Evolutionary conservation across 148 eudicot species (phyloP).

Genomic region (Linanthus parryae): DNA sequence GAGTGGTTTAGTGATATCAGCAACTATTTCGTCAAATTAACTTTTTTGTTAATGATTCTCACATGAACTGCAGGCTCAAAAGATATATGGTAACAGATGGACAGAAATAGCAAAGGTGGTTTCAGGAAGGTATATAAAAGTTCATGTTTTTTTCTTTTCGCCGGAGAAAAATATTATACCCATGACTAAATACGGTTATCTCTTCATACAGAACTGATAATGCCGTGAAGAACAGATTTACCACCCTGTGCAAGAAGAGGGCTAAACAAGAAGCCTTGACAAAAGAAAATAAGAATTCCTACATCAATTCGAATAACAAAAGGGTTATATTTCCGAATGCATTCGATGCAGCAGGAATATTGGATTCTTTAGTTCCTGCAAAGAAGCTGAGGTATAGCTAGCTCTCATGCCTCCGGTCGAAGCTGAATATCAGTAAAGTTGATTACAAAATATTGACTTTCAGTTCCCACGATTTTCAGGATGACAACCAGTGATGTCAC

Average conservation of each 20-base stretch:
- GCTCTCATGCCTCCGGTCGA: not conserved
- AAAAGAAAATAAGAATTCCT: conserved; percentile 52
- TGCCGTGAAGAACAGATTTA: conserved; percentile 92
- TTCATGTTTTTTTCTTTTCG: not conserved
- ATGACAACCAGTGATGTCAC: too few species aligned
- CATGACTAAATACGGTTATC: not conserved
- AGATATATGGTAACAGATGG: conserved; percentile 93
- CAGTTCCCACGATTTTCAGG: conserved; percentile 13
- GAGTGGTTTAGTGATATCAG: too few species aligned
- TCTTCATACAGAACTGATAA: conserved; percentile 67
- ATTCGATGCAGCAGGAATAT: conserved; percentile 21
- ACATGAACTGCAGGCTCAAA: conserved; percentile 82
- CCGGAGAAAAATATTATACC: too few species aligned
- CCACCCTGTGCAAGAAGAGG: conserved; percentile 82
- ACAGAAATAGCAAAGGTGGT: conserved; percentile 98
- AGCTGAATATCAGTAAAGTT: not conserved
- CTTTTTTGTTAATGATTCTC: too few species aligned
- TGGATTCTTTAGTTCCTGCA: conserved; percentile 28
- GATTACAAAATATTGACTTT: conserved; percentile 2
- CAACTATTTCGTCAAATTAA: too few species aligned
- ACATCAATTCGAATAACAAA: conserved; percentile 56
- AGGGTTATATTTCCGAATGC: conserved; percentile 42
- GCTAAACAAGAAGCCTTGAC: conserved; percentile 65
- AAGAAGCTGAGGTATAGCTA: conserved; percentile 57
- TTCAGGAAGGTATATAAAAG: conserved; percentile 66